These are phyloP conservation scores for Annulohypoxylon nitens DNA, from an alignment of 495 filamentous ascomycete genomes.

Conservation along the genomic window DNA sequence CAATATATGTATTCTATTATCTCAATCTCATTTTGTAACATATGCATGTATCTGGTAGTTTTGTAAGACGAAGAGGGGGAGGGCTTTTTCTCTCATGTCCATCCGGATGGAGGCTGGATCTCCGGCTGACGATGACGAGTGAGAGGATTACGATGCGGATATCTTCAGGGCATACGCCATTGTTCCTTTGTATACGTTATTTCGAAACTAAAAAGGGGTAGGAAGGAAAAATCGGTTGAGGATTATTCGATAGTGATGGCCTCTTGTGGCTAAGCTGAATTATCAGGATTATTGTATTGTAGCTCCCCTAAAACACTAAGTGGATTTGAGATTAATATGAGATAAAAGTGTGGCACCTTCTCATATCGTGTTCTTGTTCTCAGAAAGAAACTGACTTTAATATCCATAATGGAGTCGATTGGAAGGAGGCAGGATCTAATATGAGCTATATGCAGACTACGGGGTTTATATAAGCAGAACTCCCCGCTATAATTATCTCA, in stretches of 20 bases:
- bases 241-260: not conserved
- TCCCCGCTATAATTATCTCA: constrained; percentile 6
- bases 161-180: not conserved
- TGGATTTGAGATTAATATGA: not conserved
- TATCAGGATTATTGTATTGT: not conserved
- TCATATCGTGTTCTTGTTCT: not conserved
- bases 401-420: no score
- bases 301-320: not conserved
- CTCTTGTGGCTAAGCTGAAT: not conserved
- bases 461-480: constrained; percentile 5
- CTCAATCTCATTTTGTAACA: not conserved
- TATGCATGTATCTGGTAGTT: not conserved
- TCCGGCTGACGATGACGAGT: constrained; percentile 11
- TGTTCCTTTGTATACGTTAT: not conserved
- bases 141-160: constrained; percentile 1
- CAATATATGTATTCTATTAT: not conserved
- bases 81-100: not conserved
- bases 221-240: not conserved
- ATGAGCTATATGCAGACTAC: not conserved
- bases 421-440: not conserved
- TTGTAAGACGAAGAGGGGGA: not conserved
- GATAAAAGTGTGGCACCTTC: not conserved
- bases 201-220: not conserved
- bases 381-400: not conserved
- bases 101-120: not conserved